phyloP scores from a whole-genome alignment of 208 protist species.

The Sergeia podlipaevii region DNA sequence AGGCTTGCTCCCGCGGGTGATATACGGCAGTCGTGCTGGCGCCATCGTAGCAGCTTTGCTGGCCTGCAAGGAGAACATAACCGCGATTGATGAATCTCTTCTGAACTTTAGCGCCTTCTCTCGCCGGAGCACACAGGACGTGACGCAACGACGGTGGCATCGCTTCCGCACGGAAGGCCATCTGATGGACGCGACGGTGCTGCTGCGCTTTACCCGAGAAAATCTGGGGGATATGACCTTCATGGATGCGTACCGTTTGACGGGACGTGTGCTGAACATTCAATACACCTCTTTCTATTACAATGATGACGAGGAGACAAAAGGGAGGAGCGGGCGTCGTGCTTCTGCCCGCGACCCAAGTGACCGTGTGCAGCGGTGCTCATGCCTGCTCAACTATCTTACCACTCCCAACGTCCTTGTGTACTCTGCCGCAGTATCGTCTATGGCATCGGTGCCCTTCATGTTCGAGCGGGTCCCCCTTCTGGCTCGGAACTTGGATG shows the following conservation, averaged over 20 bases:
- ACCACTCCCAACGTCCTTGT: conserved; percentile 72
- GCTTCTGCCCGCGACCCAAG: too few relatives aligned
- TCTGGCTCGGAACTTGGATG: conserved; percentile 24
- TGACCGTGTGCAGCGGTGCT: conserved; percentile 6
- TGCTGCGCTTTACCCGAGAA: conserved; percentile 44
- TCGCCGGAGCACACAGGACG: neutral
- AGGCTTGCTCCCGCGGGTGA: conserved; percentile 49
- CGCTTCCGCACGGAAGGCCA: conserved; percentile 35
- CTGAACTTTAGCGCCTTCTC: conserved; percentile 14
- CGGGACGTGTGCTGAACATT: conserved; percentile 79
- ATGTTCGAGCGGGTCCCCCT: conserved; percentile 22
- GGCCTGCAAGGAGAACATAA: conserved; percentile 41
- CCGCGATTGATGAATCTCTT: conserved; percentile 7
- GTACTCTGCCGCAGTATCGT: conserved; percentile 44
- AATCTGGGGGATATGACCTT: conserved; percentile 80
- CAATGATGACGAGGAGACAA: conserved; percentile 3
- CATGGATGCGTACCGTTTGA: conserved; percentile 69
- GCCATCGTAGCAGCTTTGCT: conserved; percentile 63
- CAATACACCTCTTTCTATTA: conserved; percentile 23
- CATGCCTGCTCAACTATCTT: conserved; percentile 68
- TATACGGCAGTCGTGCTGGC: conserved; percentile 59
- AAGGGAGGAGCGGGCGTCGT: too few relatives aligned
- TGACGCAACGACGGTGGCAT: conserved; percentile 9
- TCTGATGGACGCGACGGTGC: conserved; percentile 46
- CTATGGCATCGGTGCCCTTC: conserved; percentile 13